Evolutionary conservation across 306 rosid species (phyloP).

Genomic region (Quercus gilva): DNA sequence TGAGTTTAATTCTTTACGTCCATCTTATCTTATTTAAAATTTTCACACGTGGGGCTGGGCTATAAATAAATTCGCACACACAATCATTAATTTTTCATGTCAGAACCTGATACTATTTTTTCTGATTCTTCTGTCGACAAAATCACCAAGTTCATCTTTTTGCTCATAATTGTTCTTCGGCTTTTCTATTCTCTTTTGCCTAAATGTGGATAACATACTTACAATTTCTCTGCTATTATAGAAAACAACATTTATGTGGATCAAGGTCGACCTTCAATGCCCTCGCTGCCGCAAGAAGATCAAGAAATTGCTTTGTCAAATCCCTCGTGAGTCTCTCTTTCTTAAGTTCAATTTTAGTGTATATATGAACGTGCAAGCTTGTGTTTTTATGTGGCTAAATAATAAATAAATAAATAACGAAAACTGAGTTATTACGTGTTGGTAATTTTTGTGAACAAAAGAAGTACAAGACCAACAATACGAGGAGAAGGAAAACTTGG

Average conservation of each 20-base stretch:
- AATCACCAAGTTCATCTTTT: neutral
- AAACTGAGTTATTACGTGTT: conserved; percentile 33
- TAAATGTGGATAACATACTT: neutral
- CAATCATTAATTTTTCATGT: neutral
- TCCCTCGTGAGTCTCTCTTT: conserved; percentile 63
- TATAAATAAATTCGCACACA: neutral
- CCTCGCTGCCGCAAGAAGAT: conserved; percentile 67
- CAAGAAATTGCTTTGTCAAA: conserved; percentile 62
- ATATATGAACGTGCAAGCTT: neutral
- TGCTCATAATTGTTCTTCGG: neutral
- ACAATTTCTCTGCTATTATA: neutral
- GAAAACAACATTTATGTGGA: conserved; percentile 55
- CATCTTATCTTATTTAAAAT: too few relatives aligned
- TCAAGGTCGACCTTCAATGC: conserved; percentile 77
- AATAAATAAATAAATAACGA: neutral
- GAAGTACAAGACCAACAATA: conserved; percentile 75
- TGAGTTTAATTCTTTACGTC: neutral
- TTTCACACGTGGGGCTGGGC: too few relatives aligned
- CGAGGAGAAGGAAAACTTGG: conserved; percentile 52
- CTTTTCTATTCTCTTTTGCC: neutral
- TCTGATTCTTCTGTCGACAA: neutral
- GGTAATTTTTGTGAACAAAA: conserved; percentile 46
- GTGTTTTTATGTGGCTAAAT: neutral
- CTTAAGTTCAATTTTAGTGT: neutral
- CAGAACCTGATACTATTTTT: conserved; percentile 7